Conservation (phyloP, 805 yeast genomes). For the Wickerhamia fluorescens region DNA sequence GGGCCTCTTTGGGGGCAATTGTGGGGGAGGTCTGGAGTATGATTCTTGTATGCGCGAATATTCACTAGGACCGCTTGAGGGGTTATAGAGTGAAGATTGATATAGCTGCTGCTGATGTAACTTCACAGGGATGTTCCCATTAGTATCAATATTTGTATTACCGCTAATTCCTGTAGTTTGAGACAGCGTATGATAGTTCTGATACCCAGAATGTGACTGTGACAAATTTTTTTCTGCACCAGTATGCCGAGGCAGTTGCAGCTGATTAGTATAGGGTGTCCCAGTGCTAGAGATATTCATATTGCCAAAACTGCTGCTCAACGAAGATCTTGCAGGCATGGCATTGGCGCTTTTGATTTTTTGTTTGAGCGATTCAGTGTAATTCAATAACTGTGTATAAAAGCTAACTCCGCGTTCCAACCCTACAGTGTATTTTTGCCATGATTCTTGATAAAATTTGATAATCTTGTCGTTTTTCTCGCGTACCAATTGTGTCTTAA, state of each 20-base stretch:
- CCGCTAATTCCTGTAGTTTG: too few relatives aligned
- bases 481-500: constrained; percentile 25
- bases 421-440: constrained; percentile 56
- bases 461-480: constrained; percentile 30
- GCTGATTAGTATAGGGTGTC: too few relatives aligned
- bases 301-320: not conserved
- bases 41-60: too few relatives aligned
- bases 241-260: too few relatives aligned
- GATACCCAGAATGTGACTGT: too few relatives aligned
- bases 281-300: too few relatives aligned
- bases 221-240: too few relatives aligned
- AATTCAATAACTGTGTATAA: constrained; percentile 45
- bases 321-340: not conserved
- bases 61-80: too few relatives aligned
- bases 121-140: constrained; percentile 3
- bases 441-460: constrained; percentile 43
- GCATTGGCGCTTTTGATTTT: not conserved
- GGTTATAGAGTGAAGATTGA: too few relatives aligned
- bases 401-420: constrained; percentile 54
- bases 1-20: constrained; percentile 2
- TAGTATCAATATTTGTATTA: too few relatives aligned
- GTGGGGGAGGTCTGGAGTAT: constrained; percentile 2
- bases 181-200: too few relatives aligned
- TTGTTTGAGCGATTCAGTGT: constrained; percentile 8
- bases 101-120: constrained; percentile 3